A percentile compares a stretch with the other conserved stretches of the same genome.
Evolutionary conservation across 352 stramenopile genomes (phyloP).

Genomic region (Phytopythium ostracodes): DNA sequence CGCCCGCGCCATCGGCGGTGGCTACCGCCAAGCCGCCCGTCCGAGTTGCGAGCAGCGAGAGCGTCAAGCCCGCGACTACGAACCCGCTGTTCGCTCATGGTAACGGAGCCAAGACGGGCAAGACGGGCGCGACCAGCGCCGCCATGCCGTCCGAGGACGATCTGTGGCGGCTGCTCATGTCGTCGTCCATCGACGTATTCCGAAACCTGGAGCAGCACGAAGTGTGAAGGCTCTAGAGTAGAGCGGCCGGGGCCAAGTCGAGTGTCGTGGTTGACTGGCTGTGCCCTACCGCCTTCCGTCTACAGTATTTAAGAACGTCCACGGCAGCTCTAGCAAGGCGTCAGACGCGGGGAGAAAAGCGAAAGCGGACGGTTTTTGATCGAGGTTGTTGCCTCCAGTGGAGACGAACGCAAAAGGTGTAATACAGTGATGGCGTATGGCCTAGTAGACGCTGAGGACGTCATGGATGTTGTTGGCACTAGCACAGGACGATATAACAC

Average conservation of each 20-base stretch:
- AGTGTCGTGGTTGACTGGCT: no score
- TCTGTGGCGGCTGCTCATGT: constrained; percentile 74
- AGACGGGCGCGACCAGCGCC: constrained; percentile 18
- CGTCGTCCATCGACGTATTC: constrained; percentile 54
- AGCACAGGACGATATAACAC: no score
- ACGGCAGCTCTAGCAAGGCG: neutral
- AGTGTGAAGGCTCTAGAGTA: constrained; percentile 13
- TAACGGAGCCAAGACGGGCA: constrained; percentile 5
- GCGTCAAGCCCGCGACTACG: neutral
- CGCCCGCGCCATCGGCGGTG: constrained; percentile 4
- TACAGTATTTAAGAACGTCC: neutral
- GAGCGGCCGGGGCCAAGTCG: neutral
- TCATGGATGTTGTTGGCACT: no score
- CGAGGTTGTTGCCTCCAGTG: neutral
- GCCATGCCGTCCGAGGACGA: constrained; percentile 39
- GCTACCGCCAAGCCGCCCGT: neutral
- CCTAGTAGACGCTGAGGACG: neutral
- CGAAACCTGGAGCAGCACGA: constrained; percentile 34
- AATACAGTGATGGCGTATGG: neutral
- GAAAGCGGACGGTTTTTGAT: neutral
- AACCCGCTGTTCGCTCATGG: constrained; percentile 1
- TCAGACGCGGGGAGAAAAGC: neutral
- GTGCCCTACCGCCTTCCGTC: neutral
- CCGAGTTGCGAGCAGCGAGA: neutral
- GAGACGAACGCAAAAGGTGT: neutral